Percentiles rank a stretch among this genome's conserved stretches.
Conservation (phyloP, 2,329 filamentous ascomycete genomes). For the Venturia effusa region DNA sequence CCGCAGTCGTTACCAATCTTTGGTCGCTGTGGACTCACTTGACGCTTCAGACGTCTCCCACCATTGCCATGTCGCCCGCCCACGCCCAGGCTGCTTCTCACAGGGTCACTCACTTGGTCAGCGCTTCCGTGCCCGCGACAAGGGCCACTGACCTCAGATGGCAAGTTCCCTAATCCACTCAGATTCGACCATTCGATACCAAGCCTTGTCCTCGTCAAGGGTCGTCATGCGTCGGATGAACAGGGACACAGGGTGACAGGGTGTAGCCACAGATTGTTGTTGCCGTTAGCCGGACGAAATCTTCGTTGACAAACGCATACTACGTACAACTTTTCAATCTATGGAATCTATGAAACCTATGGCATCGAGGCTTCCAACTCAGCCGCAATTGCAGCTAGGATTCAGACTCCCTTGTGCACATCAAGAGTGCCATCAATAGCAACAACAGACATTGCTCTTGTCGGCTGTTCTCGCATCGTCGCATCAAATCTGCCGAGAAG, state of each 20-base stretch:
- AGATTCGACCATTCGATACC: not conserved
- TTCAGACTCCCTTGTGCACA: not conserved
- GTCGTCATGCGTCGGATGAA: not conserved
- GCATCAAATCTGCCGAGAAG: not conserved
- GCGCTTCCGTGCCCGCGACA: not conserved
- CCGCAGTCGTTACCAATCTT: not conserved
- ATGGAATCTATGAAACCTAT: not conserved
- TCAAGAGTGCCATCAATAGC: not conserved
- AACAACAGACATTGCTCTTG: not conserved
- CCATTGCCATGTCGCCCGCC: not conserved
- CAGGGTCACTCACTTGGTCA: not conserved
- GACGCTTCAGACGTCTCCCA: not conserved
- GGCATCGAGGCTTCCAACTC: not conserved
- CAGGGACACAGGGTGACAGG: not conserved
- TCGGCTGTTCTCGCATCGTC: not conserved
- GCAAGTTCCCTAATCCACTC: not conserved
- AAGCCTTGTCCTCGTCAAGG: not conserved
- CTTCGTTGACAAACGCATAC: not conserved
- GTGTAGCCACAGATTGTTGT: not conserved
- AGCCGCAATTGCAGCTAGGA: not conserved
- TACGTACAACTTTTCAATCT: not conserved
- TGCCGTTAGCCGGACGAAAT: not conserved
- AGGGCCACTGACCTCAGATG: not conserved
- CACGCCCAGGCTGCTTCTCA: not conserved
- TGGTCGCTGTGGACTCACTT: not conserved